Evolutionary conservation across 495 filamentous ascomycete genomes (phyloP), one percentile per base, ranked within the genome.

Genomic region (Usnea hakonensis): DNA sequence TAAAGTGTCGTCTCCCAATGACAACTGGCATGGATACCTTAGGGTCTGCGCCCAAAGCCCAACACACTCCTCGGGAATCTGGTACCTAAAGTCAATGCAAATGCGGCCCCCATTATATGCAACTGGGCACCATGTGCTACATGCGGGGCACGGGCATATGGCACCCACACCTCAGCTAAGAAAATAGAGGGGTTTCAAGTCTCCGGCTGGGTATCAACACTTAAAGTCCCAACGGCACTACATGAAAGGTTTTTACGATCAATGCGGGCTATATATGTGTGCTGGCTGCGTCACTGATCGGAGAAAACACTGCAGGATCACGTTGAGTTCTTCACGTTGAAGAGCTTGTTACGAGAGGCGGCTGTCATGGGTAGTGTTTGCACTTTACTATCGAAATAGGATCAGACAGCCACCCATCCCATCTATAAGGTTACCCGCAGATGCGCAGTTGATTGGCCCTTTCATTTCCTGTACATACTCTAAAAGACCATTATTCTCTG

Each of bases 171-270:
- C 55, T 44, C 38, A 55, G 35, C 23, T 10, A 48, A 55, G 33
- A 59, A 35, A 11, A n/a, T n/a, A n/a, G 30, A 36, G 57, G 57
- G 57, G 26, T 36, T 59, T 7, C 21, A 50, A 36, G 33, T 57
- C 53, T 56, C 52, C 38, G 28, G 60, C 50, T 62, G 60, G 60
- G 60, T 55, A 62, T 55, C 60, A 62, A 57, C 26, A 54, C 60
- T 21, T 62, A 21, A 37, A 19, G 5, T 61, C 26, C 44, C 58
- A 61, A 52, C 58, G 48, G 46, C 36, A 41, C 35, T 40, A 30
- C 46, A 50, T 28, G 10, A 28, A 14, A 46, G 0, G 43, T n/a
- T n/a, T 30, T 26, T 50, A 17, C 23, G 11, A 17, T 14, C 23
- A 28, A 50, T 30, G 46, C 46, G 28, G 46, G 35, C 58, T 61